Evolutionary conservation across 306 rosid species (phyloP).

Genomic region (Quercus variabilis): DNA sequence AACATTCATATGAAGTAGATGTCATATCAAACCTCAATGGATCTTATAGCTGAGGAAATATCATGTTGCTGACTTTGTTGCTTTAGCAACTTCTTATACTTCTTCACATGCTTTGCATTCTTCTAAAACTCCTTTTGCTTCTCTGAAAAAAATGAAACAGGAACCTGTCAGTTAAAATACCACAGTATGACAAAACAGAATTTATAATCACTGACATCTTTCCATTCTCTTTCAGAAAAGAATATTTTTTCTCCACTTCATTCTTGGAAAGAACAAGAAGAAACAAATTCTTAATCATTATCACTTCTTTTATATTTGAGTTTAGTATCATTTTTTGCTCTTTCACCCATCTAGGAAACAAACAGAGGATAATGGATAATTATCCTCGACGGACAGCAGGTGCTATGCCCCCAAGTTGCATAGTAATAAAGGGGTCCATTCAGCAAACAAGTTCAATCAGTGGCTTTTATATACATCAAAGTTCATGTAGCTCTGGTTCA

Average conservation of each 20-base stretch:
- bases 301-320: not conserved
- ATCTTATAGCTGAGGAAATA: conserved; percentile 11
- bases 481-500: not conserved
- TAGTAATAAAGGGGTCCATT: not conserved
- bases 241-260: not conserved
- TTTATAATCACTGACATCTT: not conserved
- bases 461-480: not conserved
- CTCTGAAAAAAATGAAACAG: conserved; percentile 41
- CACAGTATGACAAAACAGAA: not conserved
- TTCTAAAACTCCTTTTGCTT: conserved; percentile 69
- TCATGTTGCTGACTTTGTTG: conserved; percentile 37
- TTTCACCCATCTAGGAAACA: too few species aligned
- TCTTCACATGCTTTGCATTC: conserved; percentile 73
- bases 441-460: not conserved
- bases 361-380: not conserved
- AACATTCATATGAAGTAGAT: not conserved
- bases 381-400: not conserved
- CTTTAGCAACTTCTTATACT: conserved; percentile 66
- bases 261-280: not conserved
- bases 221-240: not conserved
- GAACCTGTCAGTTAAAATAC: not conserved
- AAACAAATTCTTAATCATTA: not conserved
- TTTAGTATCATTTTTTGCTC: not conserved
- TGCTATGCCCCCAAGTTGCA: not conserved
- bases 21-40: conserved; percentile 42